Percentiles rank a stretch among this genome's conserved stretches.
phyloP scores from a whole-genome alignment of 441 rosid genomes.

The Omphalea diandra region DNA sequence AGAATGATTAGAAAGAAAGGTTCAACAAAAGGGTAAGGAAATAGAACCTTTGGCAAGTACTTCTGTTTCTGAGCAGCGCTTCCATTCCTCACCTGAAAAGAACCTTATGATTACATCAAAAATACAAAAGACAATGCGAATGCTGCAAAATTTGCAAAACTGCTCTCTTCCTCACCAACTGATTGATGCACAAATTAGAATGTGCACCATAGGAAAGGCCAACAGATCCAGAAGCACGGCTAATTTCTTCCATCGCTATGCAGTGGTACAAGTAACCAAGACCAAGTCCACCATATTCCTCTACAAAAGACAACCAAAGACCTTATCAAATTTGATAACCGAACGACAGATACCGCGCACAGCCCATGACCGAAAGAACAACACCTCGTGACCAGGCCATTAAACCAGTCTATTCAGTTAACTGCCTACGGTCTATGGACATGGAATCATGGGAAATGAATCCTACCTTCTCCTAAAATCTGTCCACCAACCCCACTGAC shows the following conservation, averaged over 20 bases:
- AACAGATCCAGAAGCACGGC: constrained; percentile 91
- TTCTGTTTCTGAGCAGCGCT: constrained; percentile 73
- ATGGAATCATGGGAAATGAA: too few species aligned
- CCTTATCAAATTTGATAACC: constrained; percentile 8
- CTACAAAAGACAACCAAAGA: constrained; percentile 26
- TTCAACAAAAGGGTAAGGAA: constrained; percentile 9
- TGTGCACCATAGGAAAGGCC: constrained; percentile 96
- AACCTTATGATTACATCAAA: background rate
- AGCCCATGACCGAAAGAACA: too few species aligned
- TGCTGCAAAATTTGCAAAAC: background rate
- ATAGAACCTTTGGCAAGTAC: constrained; percentile 80
- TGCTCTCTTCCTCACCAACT: constrained; percentile 54
- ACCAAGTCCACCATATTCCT: constrained; percentile 96
- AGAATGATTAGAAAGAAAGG: background rate
- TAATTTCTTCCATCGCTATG: constrained; percentile 88
- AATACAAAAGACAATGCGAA: background rate
- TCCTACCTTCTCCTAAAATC: too few species aligned
- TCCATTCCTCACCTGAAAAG: constrained; percentile 80
- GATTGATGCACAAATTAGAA: constrained; percentile 92
- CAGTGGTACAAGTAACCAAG: constrained; percentile 97
- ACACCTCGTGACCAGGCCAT: too few species aligned
- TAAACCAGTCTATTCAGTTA: too few species aligned
- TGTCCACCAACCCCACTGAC: too few species aligned
- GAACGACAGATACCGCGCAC: too few species aligned
- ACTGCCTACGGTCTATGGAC: too few species aligned